These are phyloP conservation scores for Acanthamoeba sp. DNA, from an alignment of 208 protist genomes.

Conservation along the genomic window DNA sequence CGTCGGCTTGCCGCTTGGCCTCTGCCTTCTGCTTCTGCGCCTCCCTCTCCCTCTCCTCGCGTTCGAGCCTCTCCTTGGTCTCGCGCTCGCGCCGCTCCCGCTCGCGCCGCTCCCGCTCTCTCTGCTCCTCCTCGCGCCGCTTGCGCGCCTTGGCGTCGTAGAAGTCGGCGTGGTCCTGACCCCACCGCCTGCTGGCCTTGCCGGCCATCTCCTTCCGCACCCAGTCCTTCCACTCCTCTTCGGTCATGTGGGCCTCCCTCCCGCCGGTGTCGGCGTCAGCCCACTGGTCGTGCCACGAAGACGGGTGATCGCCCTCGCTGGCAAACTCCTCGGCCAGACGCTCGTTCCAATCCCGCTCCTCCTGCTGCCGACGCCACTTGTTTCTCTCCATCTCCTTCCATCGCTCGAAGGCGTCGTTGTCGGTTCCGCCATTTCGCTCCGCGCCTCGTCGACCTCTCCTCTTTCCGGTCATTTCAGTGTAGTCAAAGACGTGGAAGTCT, in stretches of 20 bases:
- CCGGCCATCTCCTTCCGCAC: slow-evolving; percentile 11
- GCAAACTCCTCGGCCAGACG: not conserved
- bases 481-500: slow-evolving; percentile 31
- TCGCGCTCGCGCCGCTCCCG: not conserved
- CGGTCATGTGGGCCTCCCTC: not conserved
- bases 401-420: slow-evolving; percentile 14
- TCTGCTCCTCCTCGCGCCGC: not conserved
- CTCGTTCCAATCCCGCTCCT: slow-evolving; percentile 18
- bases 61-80: not conserved
- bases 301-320: not conserved
- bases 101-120: not conserved
- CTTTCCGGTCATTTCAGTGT: not conserved
- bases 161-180: slow-evolving; percentile 30
- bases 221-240: slow-evolving; percentile 55
- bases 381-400: slow-evolving; percentile 55
- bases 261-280: not conserved
- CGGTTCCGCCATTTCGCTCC: not conserved
- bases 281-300: not conserved
- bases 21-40: not conserved
- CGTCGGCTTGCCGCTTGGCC: not conserved
- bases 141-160: slow-evolving; percentile 34
- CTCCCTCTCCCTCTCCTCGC: not conserved
- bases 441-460: not conserved
- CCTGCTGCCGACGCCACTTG: slow-evolving; percentile 29
- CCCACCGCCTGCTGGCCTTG: not conserved